Evolutionary conservation across 805 yeast species (phyloP).

Genomic region (Pichia ethanolica): DNA sequence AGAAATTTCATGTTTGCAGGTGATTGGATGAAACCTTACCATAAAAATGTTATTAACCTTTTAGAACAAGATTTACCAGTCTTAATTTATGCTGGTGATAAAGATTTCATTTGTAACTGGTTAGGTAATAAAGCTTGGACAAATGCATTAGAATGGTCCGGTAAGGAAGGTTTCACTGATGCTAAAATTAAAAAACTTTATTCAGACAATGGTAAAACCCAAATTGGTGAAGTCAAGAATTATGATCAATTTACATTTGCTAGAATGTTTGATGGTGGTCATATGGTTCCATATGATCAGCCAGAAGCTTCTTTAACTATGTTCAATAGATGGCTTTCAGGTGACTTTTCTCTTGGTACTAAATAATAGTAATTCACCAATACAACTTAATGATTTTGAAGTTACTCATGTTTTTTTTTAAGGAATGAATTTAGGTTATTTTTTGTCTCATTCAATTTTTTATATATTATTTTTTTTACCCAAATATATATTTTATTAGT

Average conservation of each 20-base stretch:
- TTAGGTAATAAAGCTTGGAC: constrained; percentile 85
- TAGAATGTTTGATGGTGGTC: constrained; percentile 78
- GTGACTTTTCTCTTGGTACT: constrained; percentile 37
- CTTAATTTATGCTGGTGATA: constrained; percentile 88
- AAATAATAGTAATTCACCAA: constrained; percentile 2
- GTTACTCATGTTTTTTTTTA: neutral
- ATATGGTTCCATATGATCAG: constrained; percentile 88
- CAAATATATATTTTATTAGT: too few relatives aligned
- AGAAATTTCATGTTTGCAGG: constrained; percentile 48
- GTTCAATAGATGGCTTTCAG: constrained; percentile 69
- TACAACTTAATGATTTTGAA: neutral
- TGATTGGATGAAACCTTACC: constrained; percentile 63
- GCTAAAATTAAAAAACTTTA: constrained; percentile 21
- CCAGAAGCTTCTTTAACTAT: constrained; percentile 64
- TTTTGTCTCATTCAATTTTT: neutral
- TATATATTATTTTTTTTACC: neutral
- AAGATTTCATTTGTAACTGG: constrained; percentile 91
- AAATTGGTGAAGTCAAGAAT: constrained; percentile 71
- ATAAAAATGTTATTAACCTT: constrained; percentile 46
- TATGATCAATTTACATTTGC: constrained; percentile 65
- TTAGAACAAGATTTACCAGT: constrained; percentile 70
- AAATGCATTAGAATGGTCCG: constrained; percentile 58
- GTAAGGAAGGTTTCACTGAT: constrained; percentile 24
- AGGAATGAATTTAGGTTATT: neutral
- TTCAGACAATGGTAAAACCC: constrained; percentile 27